A percentile compares a stretch with the other conserved stretches of the same genome.
Conservation (phyloP, 805 yeast genomes). For the Saturnispora silvae region DNA sequence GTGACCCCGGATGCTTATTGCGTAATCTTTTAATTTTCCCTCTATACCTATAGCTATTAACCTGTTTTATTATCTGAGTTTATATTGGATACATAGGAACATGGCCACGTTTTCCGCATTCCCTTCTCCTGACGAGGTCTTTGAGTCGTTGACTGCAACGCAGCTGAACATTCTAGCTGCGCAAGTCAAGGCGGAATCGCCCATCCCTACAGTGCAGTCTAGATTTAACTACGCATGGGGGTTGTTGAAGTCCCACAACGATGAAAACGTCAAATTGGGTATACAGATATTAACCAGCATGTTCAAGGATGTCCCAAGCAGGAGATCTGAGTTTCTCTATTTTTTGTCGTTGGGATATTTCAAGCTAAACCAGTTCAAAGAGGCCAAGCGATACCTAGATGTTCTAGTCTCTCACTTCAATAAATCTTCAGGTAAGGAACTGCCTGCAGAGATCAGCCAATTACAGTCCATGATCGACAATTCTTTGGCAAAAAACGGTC, state of each 20-base stretch:
- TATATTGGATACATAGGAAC: too few relatives aligned
- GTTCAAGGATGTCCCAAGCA: slow-evolving; percentile 66
- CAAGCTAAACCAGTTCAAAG: slow-evolving; percentile 77
- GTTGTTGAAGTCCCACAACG: slow-evolving; percentile 57
- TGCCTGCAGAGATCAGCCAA: slow-evolving; percentile 2
- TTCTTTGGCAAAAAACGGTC: slow-evolving; percentile 75
- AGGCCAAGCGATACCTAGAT: slow-evolving; percentile 79
- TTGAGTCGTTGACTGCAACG: slow-evolving; percentile 52
- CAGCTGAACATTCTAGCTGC: slow-evolving; percentile 67
- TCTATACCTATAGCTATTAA: too few relatives aligned
- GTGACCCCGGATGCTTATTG: too few relatives aligned
- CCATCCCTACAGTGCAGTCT: slow-evolving; percentile 70
- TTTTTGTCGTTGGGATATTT: slow-evolving; percentile 81
- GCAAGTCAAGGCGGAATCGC: slow-evolving; percentile 75
- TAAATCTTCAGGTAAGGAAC: slow-evolving; percentile 39
- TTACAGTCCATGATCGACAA: slow-evolving; percentile 73
- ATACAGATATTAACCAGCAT: slow-evolving; percentile 59
- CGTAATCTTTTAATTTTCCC: too few relatives aligned
- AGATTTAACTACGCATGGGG: slow-evolving; percentile 97
- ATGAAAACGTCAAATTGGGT: slow-evolving; percentile 66
- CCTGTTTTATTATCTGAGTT: too few relatives aligned
- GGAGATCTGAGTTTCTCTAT: slow-evolving; percentile 84
- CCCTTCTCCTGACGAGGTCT: slow-evolving; percentile 22
- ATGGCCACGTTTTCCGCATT: slow-evolving; percentile 9
- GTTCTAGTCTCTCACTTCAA: slow-evolving; percentile 75